phyloP scores from a whole-genome alignment of 371 early-diverging fungal genomes.

The Blakeslea trispora region DNA sequence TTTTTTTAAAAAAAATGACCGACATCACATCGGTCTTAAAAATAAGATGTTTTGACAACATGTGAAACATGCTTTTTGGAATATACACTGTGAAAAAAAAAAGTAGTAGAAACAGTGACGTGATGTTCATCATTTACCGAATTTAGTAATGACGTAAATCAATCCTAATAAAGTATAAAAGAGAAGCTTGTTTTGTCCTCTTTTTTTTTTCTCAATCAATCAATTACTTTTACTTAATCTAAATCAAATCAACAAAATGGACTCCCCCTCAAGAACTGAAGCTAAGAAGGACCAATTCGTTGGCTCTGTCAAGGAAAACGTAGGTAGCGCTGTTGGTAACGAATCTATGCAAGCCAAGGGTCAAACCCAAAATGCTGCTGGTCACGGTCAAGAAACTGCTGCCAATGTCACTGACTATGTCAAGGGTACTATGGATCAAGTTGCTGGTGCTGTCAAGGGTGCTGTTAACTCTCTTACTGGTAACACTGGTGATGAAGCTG shows the following conservation, averaged over 20 bases:
- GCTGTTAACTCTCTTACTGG: constrained; percentile 31
- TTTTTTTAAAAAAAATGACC: too few relatives aligned
- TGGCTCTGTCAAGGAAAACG: constrained; percentile 47
- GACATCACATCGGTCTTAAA: too few relatives aligned
- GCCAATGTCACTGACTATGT: constrained; percentile 32
- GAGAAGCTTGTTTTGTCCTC: too few relatives aligned
- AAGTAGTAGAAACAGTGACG: background rate
- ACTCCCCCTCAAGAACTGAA: constrained; percentile 24
- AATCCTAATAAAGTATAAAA: background rate
- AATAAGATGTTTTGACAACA: too few relatives aligned
- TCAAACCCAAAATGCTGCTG: constrained; percentile 34
- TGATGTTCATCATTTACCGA: background rate
- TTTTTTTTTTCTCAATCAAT: too few relatives aligned
- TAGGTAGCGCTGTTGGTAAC: constrained; percentile 44
- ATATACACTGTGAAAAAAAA: too few relatives aligned
- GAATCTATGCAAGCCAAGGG: constrained; percentile 42
- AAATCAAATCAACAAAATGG: constrained; percentile 13
- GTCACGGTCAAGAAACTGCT: constrained; percentile 37
- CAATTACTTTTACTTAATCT: background rate
- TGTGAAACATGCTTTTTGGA: too few relatives aligned
- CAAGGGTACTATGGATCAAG: constrained; percentile 27
- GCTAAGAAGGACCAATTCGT: constrained; percentile 39
- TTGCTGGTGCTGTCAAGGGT: constrained; percentile 34
- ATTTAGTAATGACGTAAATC: background rate
- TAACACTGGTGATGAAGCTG: constrained; percentile 20